Evolutionary conservation across 495 filamentous ascomycete species (phyloP), one percentile per base, ranked within the genome.

Genomic region (Tuber umbilicatum): DNA sequence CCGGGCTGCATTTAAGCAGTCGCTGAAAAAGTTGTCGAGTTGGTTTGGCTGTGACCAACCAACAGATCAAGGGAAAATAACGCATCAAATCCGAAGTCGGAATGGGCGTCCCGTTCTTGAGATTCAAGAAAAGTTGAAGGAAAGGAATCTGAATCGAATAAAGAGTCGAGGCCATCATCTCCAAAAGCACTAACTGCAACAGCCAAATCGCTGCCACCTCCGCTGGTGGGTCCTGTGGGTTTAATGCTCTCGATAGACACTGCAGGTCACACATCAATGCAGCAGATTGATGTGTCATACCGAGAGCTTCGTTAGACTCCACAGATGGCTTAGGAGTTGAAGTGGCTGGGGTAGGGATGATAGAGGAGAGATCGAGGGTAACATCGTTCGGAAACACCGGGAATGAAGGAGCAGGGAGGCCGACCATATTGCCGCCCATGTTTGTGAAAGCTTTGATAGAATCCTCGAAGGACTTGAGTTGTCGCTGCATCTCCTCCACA

Each of bases 241-340:
- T 64, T 64, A 64, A 31, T 73, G 75, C 71, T 78, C 50, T 78
- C 81, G 77, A 75, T 81, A 82, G 95, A 97, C 95, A 99, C 95
- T 91, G 95, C 95, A 97, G 95, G 95, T 94, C 95, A 87, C 93
- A 97, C 94, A 97, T 97, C 94, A 97, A 90, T 93, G 88, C 94
- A 87, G 95, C 95, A 97, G 95, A 93, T 97, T 97, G 94, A 97
- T 97, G 94, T 97, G 94, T 94, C 95, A 88, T 85, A 87, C 95
- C 92, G 89, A 91, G 86, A 86, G 91, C 90, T 87, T 88, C 87
- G 78, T 84, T 83, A 80, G 55, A 64, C 41, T 78, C 77, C 76
- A 71, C 38, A 40, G 69, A 68, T 76, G 74, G 69, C 68, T 72
- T 75, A 76, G 12, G 76, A 74, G 19, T 76, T 80, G 21, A 79